A percentile compares a stretch with the other conserved stretches of the same genome.
phyloP scores from a whole-genome alignment of 2,329 filamentous ascomycete genomes.

The Calonectria multiphialidica region DNA sequence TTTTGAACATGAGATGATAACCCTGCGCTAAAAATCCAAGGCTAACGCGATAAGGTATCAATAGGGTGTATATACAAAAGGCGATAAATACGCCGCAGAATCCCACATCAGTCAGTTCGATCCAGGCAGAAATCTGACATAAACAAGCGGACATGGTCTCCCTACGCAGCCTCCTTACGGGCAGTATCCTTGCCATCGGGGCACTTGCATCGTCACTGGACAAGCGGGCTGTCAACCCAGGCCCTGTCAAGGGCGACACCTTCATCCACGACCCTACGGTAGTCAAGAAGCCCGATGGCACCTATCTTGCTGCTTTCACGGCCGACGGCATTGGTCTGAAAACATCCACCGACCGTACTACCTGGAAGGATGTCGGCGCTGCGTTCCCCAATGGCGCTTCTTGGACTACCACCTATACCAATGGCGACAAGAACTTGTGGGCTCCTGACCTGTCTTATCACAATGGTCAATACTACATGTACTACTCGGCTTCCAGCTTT shows the following conservation, averaged over 20 bases:
- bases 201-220: slow-evolving; percentile 20
- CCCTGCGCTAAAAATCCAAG: background rate
- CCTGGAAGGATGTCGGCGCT: slow-evolving; percentile 44
- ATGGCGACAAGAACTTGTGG: slow-evolving; percentile 50
- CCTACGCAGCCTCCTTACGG: slow-evolving; percentile 37
- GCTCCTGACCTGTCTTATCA: slow-evolving; percentile 66
- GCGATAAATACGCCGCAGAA: background rate
- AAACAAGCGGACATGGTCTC: slow-evolving; percentile 18
- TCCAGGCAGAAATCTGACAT: background rate
- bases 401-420: slow-evolving; percentile 48
- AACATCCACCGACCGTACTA: slow-evolving; percentile 48
- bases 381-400: slow-evolving; percentile 47
- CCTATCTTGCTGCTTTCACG: slow-evolving; percentile 44
- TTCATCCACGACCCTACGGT: slow-evolving; percentile 46
- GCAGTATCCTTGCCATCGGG: slow-evolving; percentile 37
- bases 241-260: slow-evolving; percentile 40
- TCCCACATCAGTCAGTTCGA: background rate
- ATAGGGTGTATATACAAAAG: background rate
- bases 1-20: background rate
- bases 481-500: slow-evolving; percentile 48
- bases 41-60: background rate
- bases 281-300: slow-evolving; percentile 44
- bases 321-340: slow-evolving; percentile 45
- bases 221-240: slow-evolving; percentile 35
- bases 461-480: slow-evolving; percentile 46